phyloP scores from a whole-genome alignment of 1,284 basidiomycete genomes.

The Cutaneotrichosporon sp. region DNA sequence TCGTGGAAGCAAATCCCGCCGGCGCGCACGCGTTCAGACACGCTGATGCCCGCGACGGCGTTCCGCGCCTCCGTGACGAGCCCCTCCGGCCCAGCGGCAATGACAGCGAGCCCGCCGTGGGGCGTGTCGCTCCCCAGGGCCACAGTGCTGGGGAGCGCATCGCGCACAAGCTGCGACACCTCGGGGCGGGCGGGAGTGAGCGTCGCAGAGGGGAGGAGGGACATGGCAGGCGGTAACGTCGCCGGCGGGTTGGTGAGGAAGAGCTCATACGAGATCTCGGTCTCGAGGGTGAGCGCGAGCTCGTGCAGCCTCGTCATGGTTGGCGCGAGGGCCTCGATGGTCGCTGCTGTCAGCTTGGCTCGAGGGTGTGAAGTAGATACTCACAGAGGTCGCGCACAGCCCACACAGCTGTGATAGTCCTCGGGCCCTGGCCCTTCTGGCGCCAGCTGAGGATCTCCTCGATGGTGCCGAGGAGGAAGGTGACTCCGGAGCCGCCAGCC shows the following conservation, averaged over 20 bases:
- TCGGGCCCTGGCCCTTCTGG: constrained; percentile 26
- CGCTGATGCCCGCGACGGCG: constrained; percentile 38
- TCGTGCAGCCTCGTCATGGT: constrained; percentile 35
- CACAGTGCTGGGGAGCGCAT: constrained; percentile 26
- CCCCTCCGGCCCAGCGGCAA: constrained; percentile 48
- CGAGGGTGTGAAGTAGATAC: constrained; percentile 9
- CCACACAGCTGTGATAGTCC: constrained; percentile 42
- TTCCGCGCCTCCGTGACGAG: constrained; percentile 46
- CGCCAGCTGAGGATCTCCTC: constrained; percentile 41
- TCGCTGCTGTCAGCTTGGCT: constrained; percentile 24
- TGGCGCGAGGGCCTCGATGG: constrained; percentile 41
- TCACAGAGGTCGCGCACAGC: constrained; percentile 46
- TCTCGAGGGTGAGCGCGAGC: constrained; percentile 21
- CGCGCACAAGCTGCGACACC: constrained; percentile 40
- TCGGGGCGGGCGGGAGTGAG: constrained; percentile 42
- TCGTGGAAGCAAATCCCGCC: constrained; percentile 47
- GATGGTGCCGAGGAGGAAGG: constrained; percentile 46
- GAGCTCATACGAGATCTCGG: constrained; percentile 35
- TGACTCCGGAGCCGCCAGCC: constrained; percentile 50
- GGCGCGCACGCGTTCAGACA: constrained; percentile 30
- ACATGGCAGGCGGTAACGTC: constrained; percentile 31
- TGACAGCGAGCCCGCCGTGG: constrained; percentile 41
- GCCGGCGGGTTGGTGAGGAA: constrained; percentile 43
- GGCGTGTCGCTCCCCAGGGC: background rate
- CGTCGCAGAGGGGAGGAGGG: constrained; percentile 30